Percentiles rank a stretch among this genome's conserved stretches.
Conservation (phyloP, 169 alveolate genomes). For the Plasmodium coatneyi region DNA sequence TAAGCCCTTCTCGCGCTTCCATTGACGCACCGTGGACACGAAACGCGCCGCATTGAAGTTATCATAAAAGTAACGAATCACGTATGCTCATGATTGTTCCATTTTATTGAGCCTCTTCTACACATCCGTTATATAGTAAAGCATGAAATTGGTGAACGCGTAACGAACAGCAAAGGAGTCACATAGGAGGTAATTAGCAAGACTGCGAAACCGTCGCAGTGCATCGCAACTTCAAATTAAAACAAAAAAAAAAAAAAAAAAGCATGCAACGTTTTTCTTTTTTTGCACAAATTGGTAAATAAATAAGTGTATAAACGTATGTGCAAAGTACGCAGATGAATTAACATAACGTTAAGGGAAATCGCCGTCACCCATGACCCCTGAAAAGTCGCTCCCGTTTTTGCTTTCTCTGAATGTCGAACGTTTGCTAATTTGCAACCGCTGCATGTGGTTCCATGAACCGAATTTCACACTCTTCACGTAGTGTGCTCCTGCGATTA, state of each 20-base stretch:
- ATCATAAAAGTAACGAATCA: neutral
- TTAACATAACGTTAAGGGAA: neutral
- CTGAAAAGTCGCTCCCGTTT: neutral
- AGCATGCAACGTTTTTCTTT: neutral
- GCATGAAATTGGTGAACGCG: neutral
- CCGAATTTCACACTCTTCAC: neutral
- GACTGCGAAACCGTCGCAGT: neutral
- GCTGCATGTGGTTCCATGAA: slow-evolving; percentile 2
- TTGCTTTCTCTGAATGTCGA: neutral
- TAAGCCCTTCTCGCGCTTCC: neutral
- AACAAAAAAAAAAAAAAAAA: neutral
- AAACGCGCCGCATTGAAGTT: neutral
- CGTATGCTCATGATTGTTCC: neutral
- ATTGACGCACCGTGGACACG: neutral
- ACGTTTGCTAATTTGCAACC: slow-evolving; percentile 3
- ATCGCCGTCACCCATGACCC: neutral
- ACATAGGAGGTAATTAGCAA: neutral
- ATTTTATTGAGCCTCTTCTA: neutral
- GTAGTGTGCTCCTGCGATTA: neutral
- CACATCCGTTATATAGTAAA: neutral
- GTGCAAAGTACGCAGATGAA: neutral
- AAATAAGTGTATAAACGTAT: neutral
- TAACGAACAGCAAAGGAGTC: neutral
- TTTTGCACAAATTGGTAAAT: neutral
- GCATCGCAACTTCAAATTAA: neutral